A percentile compares a stretch with the other conserved stretches of the same genome.
Conservation (phyloP, 2,329 filamentous ascomycete species). For the Graphiopsis chlorocephala region DNA sequence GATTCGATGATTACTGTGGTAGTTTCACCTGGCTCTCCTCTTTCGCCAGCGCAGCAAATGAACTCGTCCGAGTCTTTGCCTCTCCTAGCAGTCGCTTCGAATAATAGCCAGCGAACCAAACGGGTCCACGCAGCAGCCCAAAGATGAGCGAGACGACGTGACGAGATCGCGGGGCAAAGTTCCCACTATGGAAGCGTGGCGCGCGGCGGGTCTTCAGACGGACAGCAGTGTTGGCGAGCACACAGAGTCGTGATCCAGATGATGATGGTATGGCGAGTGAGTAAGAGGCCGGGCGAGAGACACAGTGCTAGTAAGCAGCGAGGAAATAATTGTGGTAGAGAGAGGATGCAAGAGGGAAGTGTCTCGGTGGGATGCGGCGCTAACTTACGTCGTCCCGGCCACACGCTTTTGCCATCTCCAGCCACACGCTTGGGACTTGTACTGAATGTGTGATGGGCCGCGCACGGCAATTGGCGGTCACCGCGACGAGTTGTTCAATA, state of each 20-base stretch:
- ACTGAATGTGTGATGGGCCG: background rate
- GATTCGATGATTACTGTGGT: background rate
- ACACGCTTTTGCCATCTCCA: background rate
- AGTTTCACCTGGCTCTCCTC: background rate
- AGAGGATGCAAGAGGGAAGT: background rate
- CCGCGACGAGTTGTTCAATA: background rate
- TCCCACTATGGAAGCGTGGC: background rate
- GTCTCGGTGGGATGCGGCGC: background rate
- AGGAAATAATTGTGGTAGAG: background rate
- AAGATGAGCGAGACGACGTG: background rate
- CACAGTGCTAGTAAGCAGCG: background rate
- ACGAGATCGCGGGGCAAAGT: conserved; percentile 7
- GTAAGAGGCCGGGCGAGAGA: background rate
- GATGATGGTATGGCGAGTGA: background rate
- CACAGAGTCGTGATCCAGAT: background rate
- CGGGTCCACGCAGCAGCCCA: background rate
- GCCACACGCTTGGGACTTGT: background rate
- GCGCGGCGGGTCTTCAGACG: conserved; percentile 4
- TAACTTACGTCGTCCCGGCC: background rate
- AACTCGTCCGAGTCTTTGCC: background rate
- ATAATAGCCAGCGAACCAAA: conserved; percentile 2
- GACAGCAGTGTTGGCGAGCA: background rate
- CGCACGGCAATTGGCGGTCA: background rate
- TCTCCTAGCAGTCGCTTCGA: background rate
- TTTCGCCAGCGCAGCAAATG: conserved; percentile 2